Evolutionary conservation across 2,329 filamentous ascomycete genomes (phyloP).

Genomic region (Colletotrichum brevisporum): DNA sequence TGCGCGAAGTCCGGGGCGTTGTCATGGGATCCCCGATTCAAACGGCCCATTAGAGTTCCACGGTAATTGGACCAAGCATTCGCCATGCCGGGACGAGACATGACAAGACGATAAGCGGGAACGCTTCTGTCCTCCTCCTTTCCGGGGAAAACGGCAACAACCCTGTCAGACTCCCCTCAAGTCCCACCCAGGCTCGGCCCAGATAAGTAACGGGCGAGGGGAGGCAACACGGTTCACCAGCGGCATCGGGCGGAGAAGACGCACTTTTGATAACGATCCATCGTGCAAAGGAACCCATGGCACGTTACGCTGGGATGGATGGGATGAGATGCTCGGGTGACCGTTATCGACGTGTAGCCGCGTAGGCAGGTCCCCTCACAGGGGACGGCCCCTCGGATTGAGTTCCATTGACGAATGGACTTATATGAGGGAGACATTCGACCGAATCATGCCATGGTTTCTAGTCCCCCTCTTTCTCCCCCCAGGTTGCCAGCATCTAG

Average conservation of each 20-base stretch:
- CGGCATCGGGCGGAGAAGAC: conserved; percentile 11
- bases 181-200: not conserved
- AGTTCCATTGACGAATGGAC: conserved; percentile 4
- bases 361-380: conserved; percentile 6
- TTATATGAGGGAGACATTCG: not conserved
- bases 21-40: conserved; percentile 16
- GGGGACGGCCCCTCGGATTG: not conserved
- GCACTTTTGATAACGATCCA: conserved; percentile 22
- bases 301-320: conserved; percentile 27
- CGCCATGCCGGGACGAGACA: conserved; percentile 38
- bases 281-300: conserved; percentile 15
- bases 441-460: not conserved
- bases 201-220: conserved; percentile 18
- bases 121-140: conserved; percentile 7
- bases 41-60: conserved; percentile 14
- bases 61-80: conserved; percentile 30
- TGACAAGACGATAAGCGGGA: conserved; percentile 38
- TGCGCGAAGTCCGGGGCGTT: conserved; percentile 20
- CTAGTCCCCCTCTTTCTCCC: not conserved
- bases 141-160: conserved; percentile 29
- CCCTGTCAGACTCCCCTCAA: not conserved
- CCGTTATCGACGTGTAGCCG: conserved; percentile 1
- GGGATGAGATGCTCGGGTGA: conserved; percentile 3
- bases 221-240: conserved; percentile 1
- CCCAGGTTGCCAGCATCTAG: not conserved